These are phyloP conservation scores for Pyrenophora seminiperda DNA, from an alignment of 2,329 filamentous ascomycete genomes.

Conservation along the genomic window DNA sequence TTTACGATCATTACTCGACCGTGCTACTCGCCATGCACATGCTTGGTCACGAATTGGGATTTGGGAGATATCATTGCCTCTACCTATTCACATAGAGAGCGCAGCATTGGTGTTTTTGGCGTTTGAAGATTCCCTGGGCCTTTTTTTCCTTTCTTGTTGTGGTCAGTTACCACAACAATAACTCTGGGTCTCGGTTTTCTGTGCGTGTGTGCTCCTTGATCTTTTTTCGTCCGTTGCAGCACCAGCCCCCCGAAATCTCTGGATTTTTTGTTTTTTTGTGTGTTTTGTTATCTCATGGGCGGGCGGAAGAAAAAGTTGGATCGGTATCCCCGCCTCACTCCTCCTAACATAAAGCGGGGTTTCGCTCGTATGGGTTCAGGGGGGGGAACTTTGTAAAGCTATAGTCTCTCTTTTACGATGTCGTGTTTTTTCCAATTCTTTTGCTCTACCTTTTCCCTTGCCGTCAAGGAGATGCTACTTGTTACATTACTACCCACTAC, in stretches of 20 bases:
- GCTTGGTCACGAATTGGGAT: constrained; percentile 43
- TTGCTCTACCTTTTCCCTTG: neutral
- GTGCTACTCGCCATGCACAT: constrained; percentile 37
- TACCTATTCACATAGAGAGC: constrained; percentile 41
- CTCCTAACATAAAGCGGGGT: neutral
- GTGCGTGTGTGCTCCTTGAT: neutral
- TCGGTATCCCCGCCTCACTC: neutral
- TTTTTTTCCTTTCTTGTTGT: constrained; percentile 20
- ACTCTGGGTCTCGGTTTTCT: neutral
- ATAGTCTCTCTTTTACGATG: constrained; percentile 9
- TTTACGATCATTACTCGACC: constrained; percentile 41
- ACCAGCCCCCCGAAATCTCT: neutral
- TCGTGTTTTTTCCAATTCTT: neutral
- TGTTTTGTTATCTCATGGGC: neutral
- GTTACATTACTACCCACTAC: no score
- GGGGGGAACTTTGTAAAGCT: neutral
- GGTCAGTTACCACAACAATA: neutral
- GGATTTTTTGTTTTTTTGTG: neutral
- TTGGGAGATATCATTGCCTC: constrained; percentile 46
- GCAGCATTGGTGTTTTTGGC: constrained; percentile 47
- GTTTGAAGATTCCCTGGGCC: constrained; percentile 38
- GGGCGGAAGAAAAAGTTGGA: constrained; percentile 10
- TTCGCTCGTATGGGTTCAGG: neutral
- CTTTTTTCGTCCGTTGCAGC: neutral
- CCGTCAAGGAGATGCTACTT: neutral